These are phyloP conservation scores for Paramecium tetraurelia DNA, from an alignment of 73 alveolate species.

Conservation along the genomic window DNA sequence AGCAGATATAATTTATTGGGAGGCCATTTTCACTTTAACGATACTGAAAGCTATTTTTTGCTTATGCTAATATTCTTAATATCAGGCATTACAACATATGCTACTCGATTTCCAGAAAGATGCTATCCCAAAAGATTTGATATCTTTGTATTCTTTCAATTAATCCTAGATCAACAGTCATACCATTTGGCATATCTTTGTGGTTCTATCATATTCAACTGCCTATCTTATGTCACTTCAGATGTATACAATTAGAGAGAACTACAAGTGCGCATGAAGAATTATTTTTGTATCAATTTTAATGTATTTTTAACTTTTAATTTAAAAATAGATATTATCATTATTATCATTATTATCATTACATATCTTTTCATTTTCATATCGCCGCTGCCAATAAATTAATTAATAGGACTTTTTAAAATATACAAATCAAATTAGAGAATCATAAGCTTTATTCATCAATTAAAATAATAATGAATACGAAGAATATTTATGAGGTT, in stretches of 20 bases:
- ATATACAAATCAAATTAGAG: background rate
- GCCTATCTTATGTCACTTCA: background rate
- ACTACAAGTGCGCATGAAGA: background rate
- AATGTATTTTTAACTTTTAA: no score
- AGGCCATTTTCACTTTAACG: background rate
- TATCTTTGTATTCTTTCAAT: constrained; percentile 67
- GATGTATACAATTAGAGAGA: background rate
- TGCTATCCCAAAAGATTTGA: constrained; percentile 82
- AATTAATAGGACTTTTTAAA: background rate
- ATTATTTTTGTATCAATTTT: background rate
- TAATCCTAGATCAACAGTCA: constrained; percentile 29
- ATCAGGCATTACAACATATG: constrained; percentile 71
- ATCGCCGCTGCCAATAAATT: no score
- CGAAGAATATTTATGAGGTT: no score
- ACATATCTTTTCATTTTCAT: no score
- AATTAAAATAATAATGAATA: no score
- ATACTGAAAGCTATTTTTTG: background rate
- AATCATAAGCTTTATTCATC: background rate
- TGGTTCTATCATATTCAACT: background rate
- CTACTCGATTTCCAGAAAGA: constrained; percentile 85
- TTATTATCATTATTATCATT: no score
- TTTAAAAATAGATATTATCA: no score
- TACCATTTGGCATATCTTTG: constrained; percentile 43
- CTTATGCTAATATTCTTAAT: constrained; percentile 41
- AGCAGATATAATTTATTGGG: constrained; percentile 1